phyloP scores from a whole-genome alignment of 1,284 basidiomycete species.

The Puccinia novopanici region DNA sequence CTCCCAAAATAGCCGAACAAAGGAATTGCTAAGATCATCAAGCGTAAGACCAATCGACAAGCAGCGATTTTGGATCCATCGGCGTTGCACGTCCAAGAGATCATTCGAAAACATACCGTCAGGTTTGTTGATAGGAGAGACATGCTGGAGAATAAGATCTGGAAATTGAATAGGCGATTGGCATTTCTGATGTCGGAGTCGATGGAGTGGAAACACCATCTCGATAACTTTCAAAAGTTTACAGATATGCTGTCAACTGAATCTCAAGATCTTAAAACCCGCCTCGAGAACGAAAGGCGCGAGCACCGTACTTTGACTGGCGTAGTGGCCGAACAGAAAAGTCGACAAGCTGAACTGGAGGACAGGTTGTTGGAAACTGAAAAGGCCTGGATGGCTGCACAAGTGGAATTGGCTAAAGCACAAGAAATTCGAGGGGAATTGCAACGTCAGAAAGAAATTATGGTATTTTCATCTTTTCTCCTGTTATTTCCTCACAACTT shows the following conservation, averaged over 20 bases:
- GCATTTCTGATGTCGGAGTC: slow-evolving; percentile 49
- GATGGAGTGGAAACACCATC: slow-evolving; percentile 51
- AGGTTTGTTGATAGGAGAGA: slow-evolving; percentile 55
- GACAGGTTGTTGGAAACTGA: slow-evolving; percentile 51
- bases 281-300: slow-evolving; percentile 54
- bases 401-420: slow-evolving; percentile 53
- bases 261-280: slow-evolving; percentile 52
- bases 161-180: slow-evolving; percentile 49
- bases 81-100: slow-evolving; percentile 53
- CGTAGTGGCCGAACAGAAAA: slow-evolving; percentile 52
- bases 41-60: slow-evolving; percentile 48
- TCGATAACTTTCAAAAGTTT: slow-evolving; percentile 51
- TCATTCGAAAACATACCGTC: slow-evolving; percentile 53
- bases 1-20: slow-evolving; percentile 10
- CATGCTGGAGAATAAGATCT: slow-evolving; percentile 51
- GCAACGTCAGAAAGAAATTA: slow-evolving; percentile 52
- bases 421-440: slow-evolving; percentile 52
- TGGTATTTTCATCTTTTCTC: slow-evolving; percentile 44
- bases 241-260: slow-evolving; percentile 54
- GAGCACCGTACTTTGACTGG: slow-evolving; percentile 52
- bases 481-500: slow-evolving; percentile 17
- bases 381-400: slow-evolving; percentile 48
- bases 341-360: slow-evolving; percentile 52
- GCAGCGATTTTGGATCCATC: slow-evolving; percentile 50
- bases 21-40: slow-evolving; percentile 43